Base-by-base conservation (phyloP, 805 yeast species). In the Yamadazyma olivae region DNA sequence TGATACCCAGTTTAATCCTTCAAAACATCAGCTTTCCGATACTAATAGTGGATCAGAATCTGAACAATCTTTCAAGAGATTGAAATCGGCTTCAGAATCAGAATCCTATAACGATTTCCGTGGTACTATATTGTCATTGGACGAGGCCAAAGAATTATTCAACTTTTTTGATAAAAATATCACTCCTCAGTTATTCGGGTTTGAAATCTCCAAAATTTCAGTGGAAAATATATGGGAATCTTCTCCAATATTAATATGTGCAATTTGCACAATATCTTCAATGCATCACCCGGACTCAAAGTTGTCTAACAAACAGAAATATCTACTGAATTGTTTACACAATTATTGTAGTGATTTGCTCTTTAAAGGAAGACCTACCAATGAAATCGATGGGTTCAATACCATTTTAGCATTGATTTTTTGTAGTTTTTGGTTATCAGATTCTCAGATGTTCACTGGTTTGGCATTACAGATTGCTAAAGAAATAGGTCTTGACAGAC, bases 391-490 rank as follows among this genome's bases (percentile, higher is more conserved):
- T 34, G 75, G 76, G 1, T 76, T 75, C 51, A 73, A 79, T 50
- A 75, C 80, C 0, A 75, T 80, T n/a, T 61, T 80, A 15, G 84
- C 83, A 0, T 60, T 81, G 25, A 71, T 81, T 27, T 69, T 81
- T 17, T 79, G 83, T 44, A 81, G 84, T 31, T 77, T 81, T 48
- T 81, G 87, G 87, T 67, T 81, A 31, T 73, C 81, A 15, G 72
- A 80, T 42, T 71, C 76, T 13, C 83, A 77, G 48, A 69, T 78
- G 74, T 78, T 79, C 47, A 77, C 83, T 1, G 83, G 85, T 0
- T 50, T 81, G 31, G 87, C 87, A 0, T 50, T 81, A n/a, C 85
- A 81, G 48, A 54, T 81, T 18, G 85, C 86, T 0, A 72, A 73
- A 38, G 77, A 70, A 34, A 61, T 74, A 42, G 71, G 74, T 4